Percentiles rank a stretch among this genome's conserved stretches.
phyloP scores from a whole-genome alignment of 495 filamentous ascomycete species.

The Penicillium desertorum region DNA sequence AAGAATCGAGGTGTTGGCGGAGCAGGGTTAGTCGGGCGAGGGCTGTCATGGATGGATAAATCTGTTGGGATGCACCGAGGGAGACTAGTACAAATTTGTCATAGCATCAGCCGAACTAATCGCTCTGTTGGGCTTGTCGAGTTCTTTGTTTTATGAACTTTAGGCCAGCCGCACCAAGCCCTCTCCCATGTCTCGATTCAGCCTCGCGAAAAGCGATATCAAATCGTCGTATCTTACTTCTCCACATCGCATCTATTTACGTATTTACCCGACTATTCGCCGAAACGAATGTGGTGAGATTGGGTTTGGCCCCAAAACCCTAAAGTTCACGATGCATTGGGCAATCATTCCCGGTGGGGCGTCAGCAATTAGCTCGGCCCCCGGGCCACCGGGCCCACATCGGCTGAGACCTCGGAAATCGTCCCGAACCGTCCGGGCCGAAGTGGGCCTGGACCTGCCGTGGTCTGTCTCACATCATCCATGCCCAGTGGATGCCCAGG shows the following conservation, averaged over 20 bases:
- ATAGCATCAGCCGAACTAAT: background rate
- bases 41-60: background rate
- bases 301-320: slow-evolving; percentile 2
- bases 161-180: background rate
- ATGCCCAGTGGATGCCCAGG: too few species aligned
- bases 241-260: background rate
- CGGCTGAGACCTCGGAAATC: background rate
- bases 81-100: background rate
- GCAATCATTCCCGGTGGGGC: background rate
- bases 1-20: background rate
- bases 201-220: background rate
- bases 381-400: too few species aligned
- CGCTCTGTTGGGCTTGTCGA: background rate
- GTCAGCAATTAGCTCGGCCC: too few species aligned
- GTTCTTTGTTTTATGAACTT: background rate
- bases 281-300: background rate
- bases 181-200: background rate
- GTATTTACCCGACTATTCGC: background rate
- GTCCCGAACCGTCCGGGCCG: background rate
- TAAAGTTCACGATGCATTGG: background rate
- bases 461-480: too few species aligned
- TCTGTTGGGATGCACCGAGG: background rate
- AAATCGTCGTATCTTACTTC: background rate
- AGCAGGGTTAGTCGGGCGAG: background rate
- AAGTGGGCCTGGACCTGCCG: background rate